Evolutionary conservation across 2,329 filamentous ascomycete genomes (phyloP).

Genomic region (Apiospora pterosperma): DNA sequence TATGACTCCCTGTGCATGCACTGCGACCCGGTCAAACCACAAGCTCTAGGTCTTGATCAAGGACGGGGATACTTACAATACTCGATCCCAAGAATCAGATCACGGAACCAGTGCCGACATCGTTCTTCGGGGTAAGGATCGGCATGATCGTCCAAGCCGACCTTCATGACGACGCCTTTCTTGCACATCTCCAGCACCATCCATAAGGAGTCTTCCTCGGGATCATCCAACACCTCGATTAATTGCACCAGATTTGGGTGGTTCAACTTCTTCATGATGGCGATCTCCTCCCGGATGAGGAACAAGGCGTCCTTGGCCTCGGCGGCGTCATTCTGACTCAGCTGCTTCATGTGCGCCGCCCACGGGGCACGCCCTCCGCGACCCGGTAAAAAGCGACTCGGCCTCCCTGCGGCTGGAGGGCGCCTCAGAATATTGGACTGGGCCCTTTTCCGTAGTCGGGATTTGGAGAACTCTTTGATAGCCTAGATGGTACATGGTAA

Average conservation of each 20-base stretch:
- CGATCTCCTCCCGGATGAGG: slow-evolving; percentile 92
- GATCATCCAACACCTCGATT: slow-evolving; percentile 93
- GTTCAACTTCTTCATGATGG: slow-evolving; percentile 98
- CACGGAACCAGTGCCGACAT: slow-evolving; percentile 90
- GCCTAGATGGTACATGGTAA: slow-evolving; percentile 52
- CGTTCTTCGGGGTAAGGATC: slow-evolving; percentile 78
- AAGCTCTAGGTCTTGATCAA: background rate
- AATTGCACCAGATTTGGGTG: slow-evolving; percentile 91
- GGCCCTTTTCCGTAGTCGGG: slow-evolving; percentile 80
- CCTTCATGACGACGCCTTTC: slow-evolving; percentile 95
- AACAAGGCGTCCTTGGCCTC: slow-evolving; percentile 71
- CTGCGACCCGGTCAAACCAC: slow-evolving; percentile 35
- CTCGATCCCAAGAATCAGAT: slow-evolving; percentile 91
- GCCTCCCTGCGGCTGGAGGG: slow-evolving; percentile 27
- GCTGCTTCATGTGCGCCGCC: slow-evolving; percentile 23
- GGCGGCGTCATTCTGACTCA: slow-evolving; percentile 43
- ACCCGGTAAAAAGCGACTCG: slow-evolving; percentile 28
- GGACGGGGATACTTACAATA: slow-evolving; percentile 60
- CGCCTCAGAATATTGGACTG: slow-evolving; percentile 78
- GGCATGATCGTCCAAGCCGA: slow-evolving; percentile 79
- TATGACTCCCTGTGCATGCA: slow-evolving; percentile 91
- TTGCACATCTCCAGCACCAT: slow-evolving; percentile 99
- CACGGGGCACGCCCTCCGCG: slow-evolving; percentile 18
- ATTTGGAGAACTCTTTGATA: slow-evolving; percentile 96
- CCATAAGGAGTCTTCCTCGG: slow-evolving; percentile 91